Base-by-base conservation (phyloP, 306 rosid genomes). In the Corylus americana region DNA sequence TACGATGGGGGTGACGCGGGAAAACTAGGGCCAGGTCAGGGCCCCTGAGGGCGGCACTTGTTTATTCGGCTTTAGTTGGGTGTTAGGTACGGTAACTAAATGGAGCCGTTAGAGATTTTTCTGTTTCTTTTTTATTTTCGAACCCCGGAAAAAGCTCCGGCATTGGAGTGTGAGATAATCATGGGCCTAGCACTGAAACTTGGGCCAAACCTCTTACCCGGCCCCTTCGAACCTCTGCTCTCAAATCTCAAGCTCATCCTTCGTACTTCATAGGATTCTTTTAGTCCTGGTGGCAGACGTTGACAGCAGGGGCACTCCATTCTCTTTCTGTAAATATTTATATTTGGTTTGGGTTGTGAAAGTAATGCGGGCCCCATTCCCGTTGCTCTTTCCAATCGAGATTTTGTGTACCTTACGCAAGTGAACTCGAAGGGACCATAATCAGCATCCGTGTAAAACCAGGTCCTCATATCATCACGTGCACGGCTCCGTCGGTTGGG, bases 1-100 rank as follows among this genome's bases (percentile, higher is more conserved):
- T 80, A 66, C 5, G 69, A 39, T 18, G 64, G 74, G 20, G 7
- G 51, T 73, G 80, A 89, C 91, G 92, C 96, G 93, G 96, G 96
- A 89, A 91, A 91, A 70, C 48, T 0, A 53, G 42, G 44, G 79
- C 84, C 47, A 3, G 78, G 88, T 87, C 90, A 72, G 69, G 8
- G 31, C 11, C 14, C 11, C 53, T 2, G 14, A 10, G 14, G 59
- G 66, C 0, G 83, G 86, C 81, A 18, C 57, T 74, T 84, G 48
- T 54, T 58, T 35, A 47, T 55, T 20, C 61, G 55, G 10, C 47
- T 66, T 67, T 39, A 27, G 11, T 53, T 50, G 54, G 77, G 9
- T 1, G 70, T 31, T 63, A 13, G 70, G 70, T 63, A 35, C 8
- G 12, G 20, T 31, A 31, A 31, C 39, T 0, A 29, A 63, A 63